These are phyloP conservation scores for Salvia rosmarinus DNA, from an alignment of 257 asterid genomes.

Conservation along the genomic window DNA sequence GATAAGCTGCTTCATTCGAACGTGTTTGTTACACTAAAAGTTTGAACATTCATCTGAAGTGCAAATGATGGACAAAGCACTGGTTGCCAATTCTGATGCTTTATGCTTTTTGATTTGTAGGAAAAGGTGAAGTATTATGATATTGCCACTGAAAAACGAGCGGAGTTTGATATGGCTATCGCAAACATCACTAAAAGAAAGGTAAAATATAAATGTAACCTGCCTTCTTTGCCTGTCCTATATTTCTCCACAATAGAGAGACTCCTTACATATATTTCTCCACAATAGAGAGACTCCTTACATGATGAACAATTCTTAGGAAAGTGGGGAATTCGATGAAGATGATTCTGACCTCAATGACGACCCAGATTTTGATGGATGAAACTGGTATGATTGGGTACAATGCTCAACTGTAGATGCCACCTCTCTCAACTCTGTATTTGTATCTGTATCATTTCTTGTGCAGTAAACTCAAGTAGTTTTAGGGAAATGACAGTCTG, in stretches of 20 bases:
- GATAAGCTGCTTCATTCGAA: neutral
- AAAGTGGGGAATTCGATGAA: constrained; percentile 69
- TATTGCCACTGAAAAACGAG: constrained; percentile 88
- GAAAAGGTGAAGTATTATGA: constrained; percentile 90
- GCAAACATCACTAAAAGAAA: constrained; percentile 59
- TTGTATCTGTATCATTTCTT: constrained; percentile 34
- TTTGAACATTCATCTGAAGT: constrained; percentile 1
- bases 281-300: neutral
- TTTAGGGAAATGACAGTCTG: constrained; percentile 7
- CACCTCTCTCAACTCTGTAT: constrained; percentile 19
- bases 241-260: neutral
- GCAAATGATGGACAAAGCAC: neutral
- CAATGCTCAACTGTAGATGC: constrained; percentile 32
- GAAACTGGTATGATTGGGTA: constrained; percentile 26
- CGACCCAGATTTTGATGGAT: constrained; percentile 63
- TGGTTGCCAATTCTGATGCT: constrained; percentile 15
- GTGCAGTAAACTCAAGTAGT: constrained; percentile 37
- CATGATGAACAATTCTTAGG: constrained; percentile 48
- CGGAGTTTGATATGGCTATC: constrained; percentile 84
- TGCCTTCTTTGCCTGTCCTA: neutral
- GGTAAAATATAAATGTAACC: constrained; percentile 42
- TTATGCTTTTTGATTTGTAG: constrained; percentile 43
- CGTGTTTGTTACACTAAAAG: neutral
- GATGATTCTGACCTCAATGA: constrained; percentile 47
- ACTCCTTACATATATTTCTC: no score